Evolutionary conservation across 73 alveolate species (phyloP).

Genomic region (Diophrys appendiculata): DNA sequence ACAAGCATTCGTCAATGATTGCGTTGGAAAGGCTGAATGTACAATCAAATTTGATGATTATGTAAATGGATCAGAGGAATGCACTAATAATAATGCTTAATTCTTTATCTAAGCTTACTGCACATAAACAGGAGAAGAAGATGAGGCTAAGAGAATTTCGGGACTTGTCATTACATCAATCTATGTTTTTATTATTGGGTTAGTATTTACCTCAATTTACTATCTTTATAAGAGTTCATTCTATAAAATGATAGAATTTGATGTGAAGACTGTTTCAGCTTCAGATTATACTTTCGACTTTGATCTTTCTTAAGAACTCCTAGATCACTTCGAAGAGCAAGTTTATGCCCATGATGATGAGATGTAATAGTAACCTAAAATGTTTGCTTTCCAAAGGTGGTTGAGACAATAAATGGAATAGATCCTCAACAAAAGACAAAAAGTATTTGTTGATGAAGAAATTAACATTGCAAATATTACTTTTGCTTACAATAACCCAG

Average conservation of each 20-base stretch:
- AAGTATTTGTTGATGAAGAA: neutral
- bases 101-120: slow-evolving; percentile 36
- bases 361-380: neutral
- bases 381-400: slow-evolving; percentile 11
- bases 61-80: neutral
- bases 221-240: neutral
- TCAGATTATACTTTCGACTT: slow-evolving; percentile 50
- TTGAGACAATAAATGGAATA: slow-evolving; percentile 24
- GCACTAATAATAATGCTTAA: slow-evolving; percentile 26
- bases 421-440: slow-evolving; percentile 1
- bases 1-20: neutral
- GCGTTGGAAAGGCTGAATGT: neutral
- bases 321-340: slow-evolving; percentile 10
- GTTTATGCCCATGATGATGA: neutral
- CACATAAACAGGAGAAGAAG: slow-evolving; percentile 20
- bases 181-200: neutral
- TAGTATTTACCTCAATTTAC: slow-evolving; percentile 7
- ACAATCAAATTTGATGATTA: neutral
- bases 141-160: slow-evolving; percentile 20
- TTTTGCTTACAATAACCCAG: slow-evolving; percentile 47
- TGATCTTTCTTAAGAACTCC: slow-evolving; percentile 3
- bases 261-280: slow-evolving; percentile 47
- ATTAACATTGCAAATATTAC: slow-evolving; percentile 40
- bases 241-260: slow-evolving; percentile 27
- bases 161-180: slow-evolving; percentile 9